A percentile compares a stretch with the other conserved stretches of the same genome.
These are phyloP conservation scores for Colletotrichum brevisporum DNA, from an alignment of 2,329 filamentous ascomycete species.

Conservation along the genomic window DNA sequence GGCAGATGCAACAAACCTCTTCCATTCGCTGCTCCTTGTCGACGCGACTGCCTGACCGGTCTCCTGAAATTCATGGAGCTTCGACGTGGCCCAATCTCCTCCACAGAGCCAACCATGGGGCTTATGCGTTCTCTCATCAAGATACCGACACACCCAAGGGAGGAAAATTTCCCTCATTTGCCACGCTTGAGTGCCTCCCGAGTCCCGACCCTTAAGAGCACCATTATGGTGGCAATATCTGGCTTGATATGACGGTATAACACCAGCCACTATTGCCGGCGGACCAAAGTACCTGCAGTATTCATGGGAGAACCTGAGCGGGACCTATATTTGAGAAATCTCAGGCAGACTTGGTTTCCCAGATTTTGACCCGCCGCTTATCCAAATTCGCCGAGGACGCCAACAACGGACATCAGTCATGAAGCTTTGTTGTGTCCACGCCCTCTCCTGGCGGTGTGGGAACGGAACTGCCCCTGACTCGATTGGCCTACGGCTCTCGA, in stretches of 20 bases:
- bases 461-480: no score
- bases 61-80: not conserved
- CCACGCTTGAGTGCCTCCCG: constrained; percentile 21
- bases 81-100: constrained; percentile 15
- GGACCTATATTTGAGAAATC: constrained; percentile 5
- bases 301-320: constrained; percentile 11
- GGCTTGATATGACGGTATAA: constrained; percentile 32
- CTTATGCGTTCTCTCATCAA: not conserved
- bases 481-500: no score
- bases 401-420: not conserved
- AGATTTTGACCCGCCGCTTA: constrained; percentile 38
- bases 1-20: not conserved
- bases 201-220: constrained; percentile 19
- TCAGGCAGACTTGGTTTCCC: not conserved
- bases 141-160: constrained; percentile 2
- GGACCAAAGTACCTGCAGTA: constrained; percentile 1
- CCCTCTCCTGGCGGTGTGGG: no score
- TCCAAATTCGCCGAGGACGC: not conserved
- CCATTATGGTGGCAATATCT: constrained; percentile 31
- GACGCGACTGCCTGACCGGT: not conserved
- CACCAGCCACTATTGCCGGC: constrained; percentile 15
- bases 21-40: not conserved
- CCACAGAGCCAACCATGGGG: not conserved
- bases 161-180: constrained; percentile 25
- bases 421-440: not conserved